Percentiles rank a stretch among this genome's conserved stretches.
These are phyloP conservation scores for Chlamydomonas sphaeroides DNA, from an alignment of 139 green algal genomes.

Conservation along the genomic window DNA sequence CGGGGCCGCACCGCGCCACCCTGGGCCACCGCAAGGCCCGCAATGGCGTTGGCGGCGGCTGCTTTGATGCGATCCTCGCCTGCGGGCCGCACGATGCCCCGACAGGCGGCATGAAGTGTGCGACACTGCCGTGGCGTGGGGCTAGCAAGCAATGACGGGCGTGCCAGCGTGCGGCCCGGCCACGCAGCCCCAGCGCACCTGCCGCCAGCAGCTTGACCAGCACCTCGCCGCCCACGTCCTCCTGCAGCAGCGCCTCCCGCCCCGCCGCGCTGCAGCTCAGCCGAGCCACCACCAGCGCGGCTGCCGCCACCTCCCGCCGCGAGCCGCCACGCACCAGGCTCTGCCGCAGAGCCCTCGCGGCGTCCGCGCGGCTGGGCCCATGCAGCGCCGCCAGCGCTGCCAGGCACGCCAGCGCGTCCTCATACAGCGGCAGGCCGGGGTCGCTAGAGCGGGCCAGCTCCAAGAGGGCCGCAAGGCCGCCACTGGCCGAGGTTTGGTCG, in stretches of 20 bases:
- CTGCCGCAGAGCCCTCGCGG: constrained; percentile 4
- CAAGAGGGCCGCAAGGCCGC: constrained; percentile 16
- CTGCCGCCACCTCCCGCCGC: constrained; percentile 17
- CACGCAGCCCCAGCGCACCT: no score
- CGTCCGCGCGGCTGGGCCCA: background rate
- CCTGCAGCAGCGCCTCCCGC: constrained; percentile 25
- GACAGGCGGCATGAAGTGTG: no score
- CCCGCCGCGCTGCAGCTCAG: constrained; percentile 18
- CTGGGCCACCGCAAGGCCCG: background rate
- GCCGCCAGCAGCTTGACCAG: no score
- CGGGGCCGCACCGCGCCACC: background rate
- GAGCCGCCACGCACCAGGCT: constrained; percentile 33
- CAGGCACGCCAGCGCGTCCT: constrained; percentile 8
- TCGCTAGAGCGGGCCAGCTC: background rate
- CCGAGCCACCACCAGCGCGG: background rate
- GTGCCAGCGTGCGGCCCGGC: no score
- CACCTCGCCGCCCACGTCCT: constrained; percentile 14
- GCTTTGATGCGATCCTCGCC: constrained; percentile 1
- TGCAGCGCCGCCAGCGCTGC: constrained; percentile 32
- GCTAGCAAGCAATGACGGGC: no score
- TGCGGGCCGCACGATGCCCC: background rate
- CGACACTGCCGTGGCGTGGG: no score
- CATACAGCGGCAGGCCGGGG: background rate
- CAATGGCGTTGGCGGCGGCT: constrained; percentile 14
- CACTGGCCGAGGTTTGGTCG: background rate